Percentiles rank a stretch among this genome's conserved stretches.
phyloP scores from a whole-genome alignment of 352 stramenopile species.

The Globisporangium lucens region DNA sequence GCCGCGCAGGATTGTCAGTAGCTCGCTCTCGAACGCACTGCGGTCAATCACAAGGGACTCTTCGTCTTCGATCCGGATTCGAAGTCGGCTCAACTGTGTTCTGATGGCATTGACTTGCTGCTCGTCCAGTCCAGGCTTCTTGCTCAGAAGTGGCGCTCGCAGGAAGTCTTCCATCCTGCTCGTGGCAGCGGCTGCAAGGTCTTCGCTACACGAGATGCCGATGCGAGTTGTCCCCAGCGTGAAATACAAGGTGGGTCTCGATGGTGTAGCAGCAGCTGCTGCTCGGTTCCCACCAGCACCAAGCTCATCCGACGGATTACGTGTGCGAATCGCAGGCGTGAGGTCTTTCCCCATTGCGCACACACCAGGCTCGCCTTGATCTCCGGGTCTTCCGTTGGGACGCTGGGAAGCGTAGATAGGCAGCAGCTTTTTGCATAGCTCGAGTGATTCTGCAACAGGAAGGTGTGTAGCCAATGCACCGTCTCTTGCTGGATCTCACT shows the following conservation, averaged over 20 bases:
- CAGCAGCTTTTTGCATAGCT: constrained; percentile 54
- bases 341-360: constrained; percentile 54
- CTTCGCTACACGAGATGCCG: constrained; percentile 22
- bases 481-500: constrained; percentile 34
- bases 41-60: constrained; percentile 53
- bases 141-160: constrained; percentile 49
- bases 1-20: constrained; percentile 27
- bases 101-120: constrained; percentile 28
- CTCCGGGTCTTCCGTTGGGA: constrained; percentile 50
- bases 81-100: constrained; percentile 36
- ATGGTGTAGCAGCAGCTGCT: not conserved
- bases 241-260: constrained; percentile 48
- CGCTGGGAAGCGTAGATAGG: constrained; percentile 34
- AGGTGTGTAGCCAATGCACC: constrained; percentile 42
- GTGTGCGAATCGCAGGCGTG: constrained; percentile 35
- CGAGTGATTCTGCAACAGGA: constrained; percentile 57
- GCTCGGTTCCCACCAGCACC: not conserved
- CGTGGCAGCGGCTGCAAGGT: constrained; percentile 19
- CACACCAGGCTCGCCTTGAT: constrained; percentile 60
- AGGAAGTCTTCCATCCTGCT: constrained; percentile 46
- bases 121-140: constrained; percentile 31
- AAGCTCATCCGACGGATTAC: not conserved
- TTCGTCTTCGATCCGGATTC: constrained; percentile 63
- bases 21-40: constrained; percentile 23
- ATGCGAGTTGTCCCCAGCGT: constrained; percentile 52